These are phyloP conservation scores for Colletotrichum sp. DNA, from an alignment of 2,329 filamentous ascomycete species.

Conservation along the genomic window DNA sequence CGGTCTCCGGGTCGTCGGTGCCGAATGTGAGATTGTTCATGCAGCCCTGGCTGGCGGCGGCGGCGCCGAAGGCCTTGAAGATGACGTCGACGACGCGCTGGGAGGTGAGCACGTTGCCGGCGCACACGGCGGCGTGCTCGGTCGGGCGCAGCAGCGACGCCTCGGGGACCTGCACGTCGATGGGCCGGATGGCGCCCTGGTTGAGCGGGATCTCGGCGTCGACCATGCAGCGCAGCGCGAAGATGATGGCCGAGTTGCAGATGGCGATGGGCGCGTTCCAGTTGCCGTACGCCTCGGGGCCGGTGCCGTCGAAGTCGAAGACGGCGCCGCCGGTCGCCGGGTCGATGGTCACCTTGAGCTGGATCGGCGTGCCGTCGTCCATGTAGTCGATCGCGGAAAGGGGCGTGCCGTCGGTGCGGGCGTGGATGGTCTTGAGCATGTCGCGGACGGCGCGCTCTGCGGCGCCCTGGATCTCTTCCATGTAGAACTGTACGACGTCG, in stretches of 20 bases:
- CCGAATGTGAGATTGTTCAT: conserved; percentile 84
- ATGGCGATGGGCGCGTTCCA: conserved; percentile 34
- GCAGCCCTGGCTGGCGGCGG: conserved; percentile 78
- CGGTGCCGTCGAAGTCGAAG: conserved; percentile 53
- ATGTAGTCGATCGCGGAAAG: conserved; percentile 81
- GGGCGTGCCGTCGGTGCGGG: conserved; percentile 72
- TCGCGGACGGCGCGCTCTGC: conserved; percentile 78
- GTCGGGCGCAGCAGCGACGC: conserved; percentile 46
- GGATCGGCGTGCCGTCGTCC: conserved; percentile 84
- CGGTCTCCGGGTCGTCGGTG: conserved; percentile 57
- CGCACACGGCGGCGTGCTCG: conserved; percentile 34
- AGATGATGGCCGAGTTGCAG: conserved; percentile 37
- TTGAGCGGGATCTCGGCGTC: conserved; percentile 37
- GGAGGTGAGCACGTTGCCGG: conserved; percentile 36
- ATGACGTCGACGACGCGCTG: conserved; percentile 66
- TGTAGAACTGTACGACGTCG: conserved; percentile 69
- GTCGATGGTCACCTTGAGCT: conserved; percentile 77
- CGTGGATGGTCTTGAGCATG: conserved; percentile 74
- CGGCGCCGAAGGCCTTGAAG: conserved; percentile 76
- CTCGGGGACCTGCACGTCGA: conserved; percentile 75
- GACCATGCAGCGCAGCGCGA: conserved; percentile 36
- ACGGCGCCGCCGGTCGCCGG: conserved; percentile 74
- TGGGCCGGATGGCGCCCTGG: conserved; percentile 70
- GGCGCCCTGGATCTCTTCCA: conserved; percentile 82
- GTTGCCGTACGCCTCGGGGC: conserved; percentile 33